phyloP scores from a whole-genome alignment of 2,329 filamentous ascomycete species.

The Parastagonospora nodorum region DNA sequence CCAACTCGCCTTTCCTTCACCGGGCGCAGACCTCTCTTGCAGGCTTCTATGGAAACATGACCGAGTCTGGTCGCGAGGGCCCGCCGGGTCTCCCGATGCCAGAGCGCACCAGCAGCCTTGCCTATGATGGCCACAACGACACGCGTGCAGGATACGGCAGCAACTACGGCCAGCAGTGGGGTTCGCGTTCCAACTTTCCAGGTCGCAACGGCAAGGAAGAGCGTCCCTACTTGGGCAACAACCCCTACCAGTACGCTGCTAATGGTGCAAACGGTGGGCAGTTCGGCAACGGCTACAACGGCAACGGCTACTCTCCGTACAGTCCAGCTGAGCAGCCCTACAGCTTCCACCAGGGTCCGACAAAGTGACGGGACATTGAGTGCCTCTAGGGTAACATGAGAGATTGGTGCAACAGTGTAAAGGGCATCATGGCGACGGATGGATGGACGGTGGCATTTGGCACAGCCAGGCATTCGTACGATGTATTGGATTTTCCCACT shows the following conservation, averaged over 20 bases:
- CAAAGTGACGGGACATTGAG: conserved; percentile 10
- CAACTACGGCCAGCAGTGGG: conserved; percentile 21
- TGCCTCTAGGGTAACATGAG: background rate
- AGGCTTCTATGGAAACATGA: conserved; percentile 21
- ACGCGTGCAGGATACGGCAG: conserved; percentile 17
- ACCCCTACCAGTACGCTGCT: conserved; percentile 26
- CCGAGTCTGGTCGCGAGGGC: conserved; percentile 15
- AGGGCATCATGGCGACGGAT: background rate
- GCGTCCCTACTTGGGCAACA: conserved; percentile 20
- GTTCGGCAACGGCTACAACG: conserved; percentile 22
- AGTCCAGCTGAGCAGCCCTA: conserved; percentile 27
- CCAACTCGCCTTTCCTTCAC: conserved; percentile 16
- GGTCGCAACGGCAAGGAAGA: conserved; percentile 31
- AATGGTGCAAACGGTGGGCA: conserved; percentile 7
- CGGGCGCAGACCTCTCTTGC: conserved; percentile 32
- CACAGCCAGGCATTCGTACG: background rate
- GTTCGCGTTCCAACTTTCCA: conserved; percentile 12
- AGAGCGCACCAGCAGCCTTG: conserved; percentile 8
- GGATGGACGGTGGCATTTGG: too few relatives aligned
- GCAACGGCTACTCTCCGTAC: conserved; percentile 18
- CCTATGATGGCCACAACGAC: conserved; percentile 21
- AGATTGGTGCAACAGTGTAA: background rate
- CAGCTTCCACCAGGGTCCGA: conserved; percentile 17
- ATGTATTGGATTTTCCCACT: background rate
- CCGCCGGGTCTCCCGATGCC: conserved; percentile 7